These are phyloP conservation scores for Alternaria sp. DNA, from an alignment of 2,329 filamentous ascomycete species.

Conservation along the genomic window DNA sequence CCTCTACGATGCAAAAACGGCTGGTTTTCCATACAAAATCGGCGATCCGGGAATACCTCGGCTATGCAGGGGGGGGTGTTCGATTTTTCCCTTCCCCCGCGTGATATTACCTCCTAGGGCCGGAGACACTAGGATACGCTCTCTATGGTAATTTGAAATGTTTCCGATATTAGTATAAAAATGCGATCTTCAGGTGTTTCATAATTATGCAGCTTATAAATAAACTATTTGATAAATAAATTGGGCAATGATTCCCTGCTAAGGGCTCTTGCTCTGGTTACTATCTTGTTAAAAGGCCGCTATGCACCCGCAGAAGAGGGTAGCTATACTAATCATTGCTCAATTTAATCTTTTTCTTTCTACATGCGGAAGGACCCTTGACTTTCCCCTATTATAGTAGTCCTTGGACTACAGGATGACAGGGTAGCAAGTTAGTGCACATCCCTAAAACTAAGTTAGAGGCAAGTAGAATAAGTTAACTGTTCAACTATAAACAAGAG, in stretches of 20 bases:
- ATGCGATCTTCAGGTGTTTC: neutral
- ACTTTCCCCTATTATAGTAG: neutral
- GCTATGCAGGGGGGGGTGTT: too few relatives aligned
- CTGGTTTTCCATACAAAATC: too few relatives aligned
- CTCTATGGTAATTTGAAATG: neutral
- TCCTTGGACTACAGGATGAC: neutral
- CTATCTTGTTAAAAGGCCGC: too few relatives aligned
- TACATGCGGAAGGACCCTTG: conserved; percentile 4
- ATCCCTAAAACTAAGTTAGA: neutral
- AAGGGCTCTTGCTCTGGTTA: too few relatives aligned
- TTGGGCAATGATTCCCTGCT: too few relatives aligned
- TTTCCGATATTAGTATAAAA: neutral
- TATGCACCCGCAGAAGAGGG: too few relatives aligned
- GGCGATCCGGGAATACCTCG: too few relatives aligned
- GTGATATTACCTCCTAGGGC: conserved; percentile 1
- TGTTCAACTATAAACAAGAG: conserved; percentile 2
- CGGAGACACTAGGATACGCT: conserved; percentile 1
- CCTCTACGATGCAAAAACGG: too few relatives aligned
- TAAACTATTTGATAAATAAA: neutral
- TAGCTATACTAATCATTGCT: neutral
- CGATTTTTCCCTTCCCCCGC: too few relatives aligned
- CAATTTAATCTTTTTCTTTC: neutral
- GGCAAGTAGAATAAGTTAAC: neutral
- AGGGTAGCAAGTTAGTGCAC: conserved; percentile 2
- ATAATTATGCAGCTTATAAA: conserved; percentile 1